These are phyloP conservation scores for Metschnikowia henanensis DNA, from an alignment of 805 yeast species.

Conservation along the genomic window DNA sequence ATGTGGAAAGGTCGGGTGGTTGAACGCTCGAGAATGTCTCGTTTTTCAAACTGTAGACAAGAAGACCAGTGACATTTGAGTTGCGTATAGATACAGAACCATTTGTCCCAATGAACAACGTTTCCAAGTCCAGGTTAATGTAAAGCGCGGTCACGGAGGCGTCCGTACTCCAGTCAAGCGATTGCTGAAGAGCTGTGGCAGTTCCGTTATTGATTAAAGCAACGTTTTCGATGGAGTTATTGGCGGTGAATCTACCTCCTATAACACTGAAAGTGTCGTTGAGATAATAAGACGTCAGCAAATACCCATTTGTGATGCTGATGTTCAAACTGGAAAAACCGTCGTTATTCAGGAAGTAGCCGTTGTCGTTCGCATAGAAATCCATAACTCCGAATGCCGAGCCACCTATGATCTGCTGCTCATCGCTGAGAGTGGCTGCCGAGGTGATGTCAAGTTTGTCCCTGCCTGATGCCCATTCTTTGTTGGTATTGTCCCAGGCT, in stretches of 20 bases:
- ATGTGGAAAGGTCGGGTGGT: slow-evolving; percentile 48
- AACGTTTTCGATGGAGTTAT: slow-evolving; percentile 23
- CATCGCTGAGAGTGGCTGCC: slow-evolving; percentile 22
- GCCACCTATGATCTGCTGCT: slow-evolving; percentile 38
- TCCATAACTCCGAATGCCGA: slow-evolving; percentile 36
- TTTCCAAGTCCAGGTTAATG: slow-evolving; percentile 32
- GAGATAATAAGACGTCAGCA: slow-evolving; percentile 39
- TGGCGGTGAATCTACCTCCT: slow-evolving; percentile 57
- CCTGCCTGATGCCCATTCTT: slow-evolving; percentile 34
- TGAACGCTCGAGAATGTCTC: slow-evolving; percentile 44
- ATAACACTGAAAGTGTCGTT: slow-evolving; percentile 53
- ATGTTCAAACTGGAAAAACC: slow-evolving; percentile 25
- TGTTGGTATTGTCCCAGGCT: slow-evolving; percentile 44
- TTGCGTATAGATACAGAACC: slow-evolving; percentile 30
- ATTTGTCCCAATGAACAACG: slow-evolving; percentile 48
- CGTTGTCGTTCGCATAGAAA: slow-evolving; percentile 26
- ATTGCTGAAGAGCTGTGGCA: slow-evolving; percentile 22
- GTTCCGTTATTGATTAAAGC: slow-evolving; percentile 27
- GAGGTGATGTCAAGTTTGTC: slow-evolving; percentile 28
- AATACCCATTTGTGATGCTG: slow-evolving; percentile 21
- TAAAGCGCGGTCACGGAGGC: slow-evolving; percentile 32
- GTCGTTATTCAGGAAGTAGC: slow-evolving; percentile 22
- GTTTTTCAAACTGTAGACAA: slow-evolving; percentile 50
- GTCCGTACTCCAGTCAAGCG: slow-evolving; percentile 26
- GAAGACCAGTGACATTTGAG: slow-evolving; percentile 42